These are phyloP conservation scores for Bacidia gigantensis DNA, from an alignment of 495 filamentous ascomycete species.

Conservation along the genomic window DNA sequence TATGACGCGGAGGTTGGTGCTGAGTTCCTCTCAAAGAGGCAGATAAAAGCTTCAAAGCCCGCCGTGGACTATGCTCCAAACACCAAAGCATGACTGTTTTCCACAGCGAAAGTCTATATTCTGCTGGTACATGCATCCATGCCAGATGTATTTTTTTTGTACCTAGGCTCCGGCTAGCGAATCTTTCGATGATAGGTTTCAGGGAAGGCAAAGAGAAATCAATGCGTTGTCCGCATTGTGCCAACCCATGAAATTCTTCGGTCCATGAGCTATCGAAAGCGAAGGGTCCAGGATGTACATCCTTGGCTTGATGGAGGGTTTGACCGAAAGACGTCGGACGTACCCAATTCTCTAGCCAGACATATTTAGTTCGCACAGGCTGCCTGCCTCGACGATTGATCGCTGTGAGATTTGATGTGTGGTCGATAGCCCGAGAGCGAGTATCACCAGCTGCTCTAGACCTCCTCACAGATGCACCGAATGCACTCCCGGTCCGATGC, in stretches of 20 bases:
- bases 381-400: background rate
- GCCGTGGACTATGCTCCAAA: slow-evolving; percentile 31
- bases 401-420: background rate
- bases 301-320: background rate
- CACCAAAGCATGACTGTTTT: slow-evolving; percentile 37
- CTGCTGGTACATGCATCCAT: slow-evolving; percentile 1
- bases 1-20: slow-evolving; percentile 29
- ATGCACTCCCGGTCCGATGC: no score
- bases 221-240: background rate
- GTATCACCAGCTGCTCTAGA: background rate
- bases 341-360: slow-evolving; percentile 2
- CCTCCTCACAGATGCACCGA: no score
- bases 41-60: slow-evolving; percentile 34
- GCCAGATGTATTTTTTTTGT: background rate
- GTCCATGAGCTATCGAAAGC: background rate
- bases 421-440: background rate
- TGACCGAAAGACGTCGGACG: background rate
- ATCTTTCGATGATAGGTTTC: background rate
- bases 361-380: slow-evolving; percentile 2
- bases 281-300: background rate
- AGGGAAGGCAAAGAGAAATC: background rate
- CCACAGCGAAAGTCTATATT: slow-evolving; percentile 28
- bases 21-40: slow-evolving; percentile 29
- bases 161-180: background rate
- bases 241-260: background rate